Base-by-base conservation (phyloP, 768 basidiomycete species). In the Tricholoma saponaceum region DNA sequence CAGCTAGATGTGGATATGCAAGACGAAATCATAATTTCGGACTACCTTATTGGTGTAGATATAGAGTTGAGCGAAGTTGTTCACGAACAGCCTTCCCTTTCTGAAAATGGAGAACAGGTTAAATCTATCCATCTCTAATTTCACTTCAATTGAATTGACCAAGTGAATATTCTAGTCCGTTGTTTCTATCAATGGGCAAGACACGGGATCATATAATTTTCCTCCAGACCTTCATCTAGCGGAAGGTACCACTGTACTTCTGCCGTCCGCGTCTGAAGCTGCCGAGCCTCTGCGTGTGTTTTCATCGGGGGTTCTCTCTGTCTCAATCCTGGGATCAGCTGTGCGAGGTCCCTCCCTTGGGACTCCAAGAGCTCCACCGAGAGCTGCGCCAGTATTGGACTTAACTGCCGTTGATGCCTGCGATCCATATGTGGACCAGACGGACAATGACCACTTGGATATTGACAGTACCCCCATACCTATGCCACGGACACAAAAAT, bases 251-350 rank as follows among this genome's bases (percentile, higher is more conserved):
- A 30, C 43, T 23, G 4, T 20, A n/a, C 4, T 43, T 47, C 54
- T n/a, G 5, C 10, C n/a, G 28, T n/a, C 37, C 18, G 22, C 52
- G 25, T 28, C 41, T n/a, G 56, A 55, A 28, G 6, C 41, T 32
- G 14, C 20, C 13, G 41, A 57, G 20, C 52, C 47, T 44, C 37
- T 30, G 7, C 56, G 51, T 20, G 54, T 55, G 20, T 60, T 60
- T 43, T 58, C 22, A 35, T 62, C 58, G 37, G 62, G 58, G 25
- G 54, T 58, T 23, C 30, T 62, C 2, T 53, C 44, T 23, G 2
- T 44, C 2, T 58, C 22, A 37, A 51, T 20, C 50, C 33, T 50
- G n/a, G 47, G 25, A 23, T 16, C 8, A 28, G 20, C 4, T 10
- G 18, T 20, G 51, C 14, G 18, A 10, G 10, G 18, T 23, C 35